Conservation (phyloP, 225 moss, liverwort and hornwort species). For the Sphagnum tenellum region DNA sequence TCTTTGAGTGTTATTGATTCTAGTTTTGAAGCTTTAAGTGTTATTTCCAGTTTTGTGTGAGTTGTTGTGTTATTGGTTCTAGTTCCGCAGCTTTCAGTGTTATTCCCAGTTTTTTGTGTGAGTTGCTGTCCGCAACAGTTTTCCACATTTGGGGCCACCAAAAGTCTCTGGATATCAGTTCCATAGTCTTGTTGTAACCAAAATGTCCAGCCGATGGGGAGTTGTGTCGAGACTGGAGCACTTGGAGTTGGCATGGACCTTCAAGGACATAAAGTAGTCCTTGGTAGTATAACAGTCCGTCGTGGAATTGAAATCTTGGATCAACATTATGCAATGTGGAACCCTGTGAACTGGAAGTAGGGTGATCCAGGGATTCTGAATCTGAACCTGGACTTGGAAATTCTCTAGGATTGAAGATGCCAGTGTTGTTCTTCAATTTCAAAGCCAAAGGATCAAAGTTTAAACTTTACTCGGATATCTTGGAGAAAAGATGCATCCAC, state of each 20-base stretch:
- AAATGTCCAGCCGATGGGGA: background rate
- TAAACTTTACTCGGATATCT: background rate
- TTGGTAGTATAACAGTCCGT: background rate
- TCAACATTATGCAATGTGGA: no score
- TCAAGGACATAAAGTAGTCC: slow-evolving; percentile 1
- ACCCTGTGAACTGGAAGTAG: no score
- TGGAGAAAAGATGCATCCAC: background rate
- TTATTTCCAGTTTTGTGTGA: no score
- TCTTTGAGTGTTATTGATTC: no score
- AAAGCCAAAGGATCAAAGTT: background rate
- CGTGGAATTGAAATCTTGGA: background rate
- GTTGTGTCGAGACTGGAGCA: slow-evolving; percentile 6
- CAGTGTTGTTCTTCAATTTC: background rate
- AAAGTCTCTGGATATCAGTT: slow-evolving; percentile 3
- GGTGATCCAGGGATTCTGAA: no score
- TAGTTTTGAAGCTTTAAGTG: no score
- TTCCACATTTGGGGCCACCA: slow-evolving; percentile 7
- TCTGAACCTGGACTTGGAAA: no score
- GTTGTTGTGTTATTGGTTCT: no score
- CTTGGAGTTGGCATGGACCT: background rate
- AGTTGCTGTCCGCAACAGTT: no score
- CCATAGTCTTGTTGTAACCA: slow-evolving; percentile 4
- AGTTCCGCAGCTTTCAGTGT: no score
- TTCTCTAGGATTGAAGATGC: no score
- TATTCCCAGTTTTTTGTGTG: no score